Evolutionary conservation across 83 land plant species (phyloP).

Genomic region (Picea mariana): DNA sequence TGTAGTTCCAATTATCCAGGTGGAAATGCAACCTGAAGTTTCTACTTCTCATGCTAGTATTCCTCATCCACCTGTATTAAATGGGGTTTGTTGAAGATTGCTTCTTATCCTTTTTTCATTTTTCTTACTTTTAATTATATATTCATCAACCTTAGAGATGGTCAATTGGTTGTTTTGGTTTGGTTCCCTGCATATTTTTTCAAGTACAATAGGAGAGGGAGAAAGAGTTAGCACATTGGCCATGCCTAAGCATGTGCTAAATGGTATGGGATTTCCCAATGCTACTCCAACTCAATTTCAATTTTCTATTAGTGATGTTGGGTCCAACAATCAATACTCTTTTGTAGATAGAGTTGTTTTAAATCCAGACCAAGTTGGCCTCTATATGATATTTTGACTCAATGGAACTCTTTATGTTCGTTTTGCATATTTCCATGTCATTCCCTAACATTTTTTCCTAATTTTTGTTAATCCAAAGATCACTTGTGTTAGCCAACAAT

Average conservation of each 20-base stretch:
- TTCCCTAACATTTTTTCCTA: too few relatives aligned
- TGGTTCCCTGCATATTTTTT: slow-evolving; percentile 21
- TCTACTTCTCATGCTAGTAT: slow-evolving; percentile 15
- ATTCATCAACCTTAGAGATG: too few relatives aligned
- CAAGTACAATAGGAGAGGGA: slow-evolving; percentile 45
- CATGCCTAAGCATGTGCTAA: slow-evolving; percentile 50
- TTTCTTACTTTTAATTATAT: not conserved
- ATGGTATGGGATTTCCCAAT: slow-evolving; percentile 61
- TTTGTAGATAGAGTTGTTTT: not conserved
- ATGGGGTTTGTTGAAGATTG: slow-evolving; percentile 44
- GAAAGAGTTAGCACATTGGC: slow-evolving; percentile 50
- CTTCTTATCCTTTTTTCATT: not conserved
- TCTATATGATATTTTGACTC: not conserved
- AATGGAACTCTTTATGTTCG: not conserved
- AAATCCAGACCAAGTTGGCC: not conserved
- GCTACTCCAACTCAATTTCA: slow-evolving; percentile 49
- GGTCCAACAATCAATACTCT: not conserved
- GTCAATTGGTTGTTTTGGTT: slow-evolving; percentile 25
- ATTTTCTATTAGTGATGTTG: slow-evolving; percentile 68
- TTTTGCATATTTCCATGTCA: too few relatives aligned
- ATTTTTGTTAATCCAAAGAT: too few relatives aligned
- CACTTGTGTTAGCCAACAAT: slow-evolving; percentile 59
- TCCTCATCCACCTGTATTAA: slow-evolving; percentile 21
- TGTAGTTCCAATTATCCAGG: slow-evolving; percentile 40
- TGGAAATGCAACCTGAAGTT: slow-evolving; percentile 51